A percentile compares a stretch with the other conserved stretches of the same genome.
These are phyloP conservation scores for Kodamaea arcana DNA, from an alignment of 1,139 yeast species.

Conservation along the genomic window DNA sequence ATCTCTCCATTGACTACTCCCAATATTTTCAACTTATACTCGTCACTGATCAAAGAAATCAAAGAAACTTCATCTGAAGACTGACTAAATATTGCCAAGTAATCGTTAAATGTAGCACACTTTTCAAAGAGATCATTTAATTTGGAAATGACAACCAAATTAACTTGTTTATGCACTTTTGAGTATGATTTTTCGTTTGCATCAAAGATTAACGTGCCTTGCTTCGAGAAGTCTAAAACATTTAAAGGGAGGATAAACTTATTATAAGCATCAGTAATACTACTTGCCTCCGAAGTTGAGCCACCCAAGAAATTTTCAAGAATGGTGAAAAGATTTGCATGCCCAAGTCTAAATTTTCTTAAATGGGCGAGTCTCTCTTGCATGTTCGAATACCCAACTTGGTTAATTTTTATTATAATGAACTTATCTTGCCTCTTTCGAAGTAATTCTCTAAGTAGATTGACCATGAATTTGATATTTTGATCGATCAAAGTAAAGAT, in stretches of 20 bases:
- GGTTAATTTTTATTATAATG: conserved; percentile 56
- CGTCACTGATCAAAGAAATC: conserved; percentile 27
- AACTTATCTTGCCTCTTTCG: conserved; percentile 74
- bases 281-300: conserved; percentile 12
- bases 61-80: conserved; percentile 7
- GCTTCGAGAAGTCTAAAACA: conserved; percentile 32
- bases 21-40: conserved; percentile 31
- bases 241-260: conserved; percentile 24
- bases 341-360: conserved; percentile 47
- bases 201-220: conserved; percentile 31
- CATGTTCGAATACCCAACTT: conserved; percentile 39
- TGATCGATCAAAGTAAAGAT: conserved; percentile 27
- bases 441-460: conserved; percentile 66
- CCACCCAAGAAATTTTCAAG: conserved; percentile 23
- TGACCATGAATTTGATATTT: conserved; percentile 35
- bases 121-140: conserved; percentile 24
- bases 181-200: conserved; percentile 28
- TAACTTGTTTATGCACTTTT: conserved; percentile 19
- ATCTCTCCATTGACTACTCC: conserved; percentile 29
- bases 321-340: conserved; percentile 44
- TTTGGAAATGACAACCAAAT: conserved; percentile 18
- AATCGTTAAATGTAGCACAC: conserved; percentile 29
- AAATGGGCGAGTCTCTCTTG: conserved; percentile 47
- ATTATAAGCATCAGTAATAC: conserved; percentile 30
- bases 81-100: conserved; percentile 24